Conservation (phyloP, 371 early-diverging fungal genomes). For the Saksenaea vasiformis region DNA sequence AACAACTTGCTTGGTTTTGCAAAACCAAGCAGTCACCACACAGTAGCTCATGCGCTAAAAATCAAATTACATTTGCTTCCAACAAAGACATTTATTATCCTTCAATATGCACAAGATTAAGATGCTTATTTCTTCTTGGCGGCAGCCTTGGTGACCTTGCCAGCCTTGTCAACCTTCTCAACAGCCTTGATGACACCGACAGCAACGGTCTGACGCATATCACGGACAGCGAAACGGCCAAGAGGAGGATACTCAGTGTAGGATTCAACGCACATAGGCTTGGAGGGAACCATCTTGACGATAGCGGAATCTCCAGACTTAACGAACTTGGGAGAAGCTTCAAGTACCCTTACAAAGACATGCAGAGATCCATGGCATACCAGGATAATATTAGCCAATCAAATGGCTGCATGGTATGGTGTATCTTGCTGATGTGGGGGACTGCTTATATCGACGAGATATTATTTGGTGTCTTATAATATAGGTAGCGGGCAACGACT, state of each 20-base stretch:
- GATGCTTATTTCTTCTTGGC: conserved; percentile 74
- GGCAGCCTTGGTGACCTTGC: conserved; percentile 71
- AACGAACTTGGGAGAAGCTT: conserved; percentile 72
- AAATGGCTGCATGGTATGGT: no score
- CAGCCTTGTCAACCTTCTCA: conserved; percentile 74
- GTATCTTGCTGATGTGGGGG: no score
- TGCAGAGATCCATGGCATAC: no score
- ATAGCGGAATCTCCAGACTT: conserved; percentile 95
- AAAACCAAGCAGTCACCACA: background rate
- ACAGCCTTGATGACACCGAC: conserved; percentile 97
- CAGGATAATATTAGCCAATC: no score
- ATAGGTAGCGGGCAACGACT: no score
- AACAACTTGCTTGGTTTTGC: no score
- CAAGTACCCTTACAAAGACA: no score
- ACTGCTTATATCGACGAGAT: no score
- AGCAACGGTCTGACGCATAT: conserved; percentile 93
- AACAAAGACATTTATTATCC: conserved; percentile 3
- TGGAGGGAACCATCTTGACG: conserved; percentile 93
- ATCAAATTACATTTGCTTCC: background rate
- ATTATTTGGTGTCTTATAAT: no score
- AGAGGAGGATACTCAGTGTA: conserved; percentile 92
- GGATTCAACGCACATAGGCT: conserved; percentile 97
- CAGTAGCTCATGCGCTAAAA: no score
- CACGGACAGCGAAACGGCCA: conserved; percentile 98
- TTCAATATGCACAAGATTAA: conserved; percentile 5